Percentiles rank a stretch among this genome's conserved stretches.
Evolutionary conservation across 306 rosid genomes (phyloP).

Genomic region (Fagus crenata): DNA sequence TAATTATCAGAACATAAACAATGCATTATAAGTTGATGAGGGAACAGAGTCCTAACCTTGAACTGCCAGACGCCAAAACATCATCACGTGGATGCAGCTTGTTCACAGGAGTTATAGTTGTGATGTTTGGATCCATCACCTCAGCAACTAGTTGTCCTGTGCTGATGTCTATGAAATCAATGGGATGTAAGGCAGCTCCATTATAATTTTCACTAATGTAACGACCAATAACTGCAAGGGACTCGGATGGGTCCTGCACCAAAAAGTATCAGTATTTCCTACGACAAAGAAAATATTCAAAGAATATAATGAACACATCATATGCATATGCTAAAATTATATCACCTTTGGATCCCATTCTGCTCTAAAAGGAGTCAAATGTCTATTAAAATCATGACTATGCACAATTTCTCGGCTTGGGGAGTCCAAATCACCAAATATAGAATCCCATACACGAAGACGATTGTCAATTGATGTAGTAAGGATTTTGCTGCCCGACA

Average conservation of each 20-base stretch:
- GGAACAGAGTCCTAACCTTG: conserved; percentile 53
- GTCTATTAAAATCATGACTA: conserved; percentile 85
- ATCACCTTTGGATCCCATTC: conserved; percentile 98
- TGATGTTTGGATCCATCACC: conserved; percentile 91
- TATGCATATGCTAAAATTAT: conserved; percentile 7
- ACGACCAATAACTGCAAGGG: conserved; percentile 86
- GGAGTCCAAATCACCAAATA: conserved; percentile 71
- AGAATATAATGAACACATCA: background rate
- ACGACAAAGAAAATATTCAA: background rate
- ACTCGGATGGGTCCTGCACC: conserved; percentile 85
- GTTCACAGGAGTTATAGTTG: conserved; percentile 87
- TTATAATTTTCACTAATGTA: conserved; percentile 91
- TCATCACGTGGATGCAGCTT: conserved; percentile 89
- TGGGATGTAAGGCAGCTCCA: conserved; percentile 92
- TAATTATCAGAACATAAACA: background rate
- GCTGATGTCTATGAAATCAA: conserved; percentile 85
- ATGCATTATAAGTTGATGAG: background rate
- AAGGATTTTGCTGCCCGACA: conserved; percentile 80
- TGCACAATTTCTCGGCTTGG: conserved; percentile 98
- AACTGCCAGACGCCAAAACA: conserved; percentile 87
- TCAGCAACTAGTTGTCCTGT: conserved; percentile 89
- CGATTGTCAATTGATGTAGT: conserved; percentile 91
- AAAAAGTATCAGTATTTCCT: background rate
- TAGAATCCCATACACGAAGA: conserved; percentile 90
- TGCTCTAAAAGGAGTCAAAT: conserved; percentile 89